Evolutionary conservation across 2,329 filamentous ascomycete genomes (phyloP), one percentile per base, ranked within the genome.

Genomic region (Podosphaera xanthii): DNA sequence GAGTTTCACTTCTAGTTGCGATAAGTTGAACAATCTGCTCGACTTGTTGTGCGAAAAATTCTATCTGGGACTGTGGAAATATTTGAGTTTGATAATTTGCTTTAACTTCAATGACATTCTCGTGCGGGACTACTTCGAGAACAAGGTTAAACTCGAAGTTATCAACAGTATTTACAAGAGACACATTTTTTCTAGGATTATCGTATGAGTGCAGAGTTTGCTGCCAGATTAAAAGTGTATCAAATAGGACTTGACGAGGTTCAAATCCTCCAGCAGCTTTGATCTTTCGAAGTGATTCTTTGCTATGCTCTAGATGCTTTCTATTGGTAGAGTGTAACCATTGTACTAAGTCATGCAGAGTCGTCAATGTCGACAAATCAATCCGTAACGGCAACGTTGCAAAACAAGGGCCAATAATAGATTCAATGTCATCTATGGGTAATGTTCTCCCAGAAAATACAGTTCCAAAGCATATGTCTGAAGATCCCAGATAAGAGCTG

Each of bases 161-260:
- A 67, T 96, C 90, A 4, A 76, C 70, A 58, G 84, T 81, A 34
- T 77, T 75, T 0, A 79, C 68, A 59, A 88, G 74, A 8, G 66
- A 69, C 0, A 91, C 72, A 1, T 68, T 42, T 2, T 69, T 64
- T 0, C 63, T 61, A 62, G 65, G 64, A 65, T 72, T 66, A 2
- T 67, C 62, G n/a, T 67, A 63, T 2, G 63, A 62, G 35, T 73
- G 70, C 0, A 84, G 72, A 0, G 83, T 85, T 66, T 94, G 84
- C 65, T 96, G 90, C 75, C 90, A 96, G 0, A 90, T 82, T 65
- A 94, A 83, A 0, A 95, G 72, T 0, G 83, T 77, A 64, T 94
- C 86, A 64, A 91, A 95, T 0, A 94, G 70, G 0, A 71, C 71
- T 46, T 79, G 75, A 0, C 76, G 73, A 0, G 80, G 74, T 35